Evolutionary conservation across 1,284 basidiomycete genomes (phyloP).

Genomic region (Filobasidium uniguttulatum): DNA sequence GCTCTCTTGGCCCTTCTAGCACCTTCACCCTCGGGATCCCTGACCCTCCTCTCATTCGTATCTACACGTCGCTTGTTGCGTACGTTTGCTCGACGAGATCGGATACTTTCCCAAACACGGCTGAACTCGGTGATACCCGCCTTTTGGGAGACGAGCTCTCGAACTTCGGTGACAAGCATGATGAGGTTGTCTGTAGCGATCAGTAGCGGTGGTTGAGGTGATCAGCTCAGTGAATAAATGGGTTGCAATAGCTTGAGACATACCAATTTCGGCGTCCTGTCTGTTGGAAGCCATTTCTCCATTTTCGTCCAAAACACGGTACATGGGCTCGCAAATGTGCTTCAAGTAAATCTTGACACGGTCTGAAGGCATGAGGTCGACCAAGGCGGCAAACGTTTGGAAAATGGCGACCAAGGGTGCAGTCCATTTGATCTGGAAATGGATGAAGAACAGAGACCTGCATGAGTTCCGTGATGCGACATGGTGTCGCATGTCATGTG

Average conservation of each 20-base stretch:
- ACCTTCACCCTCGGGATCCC: slow-evolving; percentile 39
- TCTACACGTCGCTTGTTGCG: slow-evolving; percentile 59
- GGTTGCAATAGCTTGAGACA: slow-evolving; percentile 23
- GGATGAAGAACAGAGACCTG: neutral
- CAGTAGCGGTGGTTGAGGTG: neutral
- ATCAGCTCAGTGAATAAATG: too few relatives aligned
- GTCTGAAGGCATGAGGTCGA: slow-evolving; percentile 46
- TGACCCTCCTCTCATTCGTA: slow-evolving; percentile 46
- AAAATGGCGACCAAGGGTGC: slow-evolving; percentile 65
- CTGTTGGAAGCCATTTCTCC: slow-evolving; percentile 36
- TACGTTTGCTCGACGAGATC: slow-evolving; percentile 54
- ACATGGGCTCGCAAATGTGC: slow-evolving; percentile 74
- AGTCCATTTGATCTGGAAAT: slow-evolving; percentile 50
- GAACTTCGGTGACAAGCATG: slow-evolving; percentile 65
- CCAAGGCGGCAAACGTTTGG: slow-evolving; percentile 89
- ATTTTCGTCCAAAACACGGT: slow-evolving; percentile 75
- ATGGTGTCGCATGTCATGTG: neutral
- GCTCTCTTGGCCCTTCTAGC: slow-evolving; percentile 60
- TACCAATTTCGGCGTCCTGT: slow-evolving; percentile 63
- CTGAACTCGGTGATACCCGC: slow-evolving; percentile 75
- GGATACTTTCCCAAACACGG: slow-evolving; percentile 59
- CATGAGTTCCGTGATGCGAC: neutral
- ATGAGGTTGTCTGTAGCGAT: slow-evolving; percentile 59
- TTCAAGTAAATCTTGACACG: slow-evolving; percentile 56
- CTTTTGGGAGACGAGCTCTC: slow-evolving; percentile 72